Conservation (phyloP, 1,284 basidiomycete species). For the Laetiporus sulphureus region DNA sequence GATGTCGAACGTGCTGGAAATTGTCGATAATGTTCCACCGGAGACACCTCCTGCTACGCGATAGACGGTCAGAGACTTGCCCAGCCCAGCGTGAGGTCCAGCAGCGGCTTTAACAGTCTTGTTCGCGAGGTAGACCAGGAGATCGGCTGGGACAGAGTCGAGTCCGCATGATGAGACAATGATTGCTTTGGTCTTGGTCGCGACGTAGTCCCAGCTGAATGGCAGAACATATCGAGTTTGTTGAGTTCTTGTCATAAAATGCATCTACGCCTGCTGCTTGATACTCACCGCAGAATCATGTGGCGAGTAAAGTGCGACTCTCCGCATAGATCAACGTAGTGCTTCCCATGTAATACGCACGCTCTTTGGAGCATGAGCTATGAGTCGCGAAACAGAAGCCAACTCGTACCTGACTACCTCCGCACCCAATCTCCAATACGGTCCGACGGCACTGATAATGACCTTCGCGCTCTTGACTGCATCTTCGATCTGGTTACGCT, state of each 20-base stretch:
- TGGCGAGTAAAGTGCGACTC: constrained; percentile 48
- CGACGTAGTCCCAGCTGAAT: constrained; percentile 54
- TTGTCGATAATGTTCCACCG: constrained; percentile 63
- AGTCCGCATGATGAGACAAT: constrained; percentile 69
- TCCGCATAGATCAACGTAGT: constrained; percentile 62
- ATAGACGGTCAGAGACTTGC: constrained; percentile 40
- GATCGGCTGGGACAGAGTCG: constrained; percentile 69
- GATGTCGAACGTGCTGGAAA: constrained; percentile 41
- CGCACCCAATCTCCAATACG: constrained; percentile 58
- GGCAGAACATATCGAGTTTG: background rate
- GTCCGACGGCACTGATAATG: constrained; percentile 63
- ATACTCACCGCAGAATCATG: constrained; percentile 43
- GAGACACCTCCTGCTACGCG: constrained; percentile 47
- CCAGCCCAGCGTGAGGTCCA: constrained; percentile 27
- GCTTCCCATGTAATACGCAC: constrained; percentile 44
- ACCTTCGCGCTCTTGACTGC: constrained; percentile 51
- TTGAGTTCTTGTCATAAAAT: constrained; percentile 1
- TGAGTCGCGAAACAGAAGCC: background rate
- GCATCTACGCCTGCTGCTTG: no score
- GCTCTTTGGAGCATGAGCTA: constrained; percentile 25
- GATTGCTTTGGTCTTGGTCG: constrained; percentile 56
- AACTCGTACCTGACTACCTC: constrained; percentile 47
- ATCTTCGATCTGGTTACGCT: constrained; percentile 39
- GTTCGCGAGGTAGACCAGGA: constrained; percentile 50
- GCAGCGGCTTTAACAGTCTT: constrained; percentile 35